Conservation (phyloP, 352 stramenopile genomes). For the Phytophthora hybrid region DNA sequence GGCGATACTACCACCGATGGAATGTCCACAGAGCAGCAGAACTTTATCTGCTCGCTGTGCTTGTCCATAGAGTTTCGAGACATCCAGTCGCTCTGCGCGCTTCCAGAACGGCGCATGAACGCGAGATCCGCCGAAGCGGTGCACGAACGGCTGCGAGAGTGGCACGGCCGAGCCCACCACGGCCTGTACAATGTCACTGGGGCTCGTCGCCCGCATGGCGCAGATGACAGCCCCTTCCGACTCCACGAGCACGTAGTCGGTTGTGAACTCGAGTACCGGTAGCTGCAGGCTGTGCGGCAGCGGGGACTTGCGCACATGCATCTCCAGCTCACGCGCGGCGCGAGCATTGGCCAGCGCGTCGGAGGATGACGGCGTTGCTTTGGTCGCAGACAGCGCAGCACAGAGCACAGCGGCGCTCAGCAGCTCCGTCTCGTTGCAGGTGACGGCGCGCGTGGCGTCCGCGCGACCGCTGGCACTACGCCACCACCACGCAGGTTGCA, state of each 20-base stretch:
- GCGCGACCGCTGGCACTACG: conserved; percentile 15
- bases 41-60: conserved; percentile 57
- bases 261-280: conserved; percentile 54
- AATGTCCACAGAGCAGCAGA: conserved; percentile 79
- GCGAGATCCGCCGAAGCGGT: conserved; percentile 73
- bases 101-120: conserved; percentile 85
- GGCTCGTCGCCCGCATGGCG: conserved; percentile 63
- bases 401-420: conserved; percentile 79
- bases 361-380: conserved; percentile 18
- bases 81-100: conserved; percentile 59
- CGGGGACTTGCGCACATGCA: conserved; percentile 65
- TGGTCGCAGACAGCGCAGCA: conserved; percentile 54
- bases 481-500: conserved; percentile 43
- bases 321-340: conserved; percentile 53
- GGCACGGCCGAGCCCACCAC: conserved; percentile 73
- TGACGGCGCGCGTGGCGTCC: conserved; percentile 19
- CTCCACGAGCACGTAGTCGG: conserved; percentile 69
- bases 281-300: conserved; percentile 69
- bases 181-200: conserved; percentile 70
- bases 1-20: conserved; percentile 80
- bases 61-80: conserved; percentile 51
- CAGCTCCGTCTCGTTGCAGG: conserved; percentile 65
- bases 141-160: conserved; percentile 69
- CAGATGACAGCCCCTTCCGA: conserved; percentile 70
- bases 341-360: conserved; percentile 27